Evolutionary conservation across 345 rosid genomes (phyloP), one percentile per base, ranked within the genome.

Genomic region (Euphorbia tirucalli): DNA sequence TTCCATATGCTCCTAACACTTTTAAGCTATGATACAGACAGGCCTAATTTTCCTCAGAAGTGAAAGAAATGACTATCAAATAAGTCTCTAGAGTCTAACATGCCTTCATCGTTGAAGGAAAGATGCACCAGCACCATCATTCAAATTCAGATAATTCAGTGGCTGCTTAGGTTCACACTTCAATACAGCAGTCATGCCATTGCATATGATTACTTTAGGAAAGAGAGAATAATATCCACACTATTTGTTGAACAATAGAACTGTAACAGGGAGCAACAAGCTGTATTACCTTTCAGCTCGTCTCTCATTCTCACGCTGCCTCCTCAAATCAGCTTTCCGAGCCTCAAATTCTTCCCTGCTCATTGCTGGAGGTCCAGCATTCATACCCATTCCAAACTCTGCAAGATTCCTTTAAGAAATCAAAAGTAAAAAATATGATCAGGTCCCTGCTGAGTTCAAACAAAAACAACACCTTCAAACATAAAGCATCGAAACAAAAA

Each of bases 261-360:
- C 22, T 39, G 31, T 59, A 22, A 59, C 16, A 64, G 19, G n/a
- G 44, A 27, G 18, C 30, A 41, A 46, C 35, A 24, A 70, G 21
- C 15, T 16, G 19, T 2, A 37, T 48, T 83, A 96, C 99, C 98
- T 87, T 79, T 89, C 92, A 56, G 77, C 85, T 56, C 88, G 85
- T 63, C 89, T 90, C 78, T 90, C 97, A 59, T 79, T 88, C 74
- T 92, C 98, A 62, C 93, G 90, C 74, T 87, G 89, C 81, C 96
- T 83, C 83, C 93, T 80, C 82, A 93, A 72, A 79, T 87, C 93
- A 78, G 96, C 92, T 85, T 96, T 90, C 65, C 93, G 84, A 39
- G 97, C 97, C 82, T 89, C 94, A 48, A 86, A 86, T 80, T 95
- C 97, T 68, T 92, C 97, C 76, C 97, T 87, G 73, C 97, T 88